Percentiles rank a stretch among this genome's conserved stretches.
phyloP scores from a whole-genome alignment of 306 rosid species.

The Quillaja saponaria region DNA sequence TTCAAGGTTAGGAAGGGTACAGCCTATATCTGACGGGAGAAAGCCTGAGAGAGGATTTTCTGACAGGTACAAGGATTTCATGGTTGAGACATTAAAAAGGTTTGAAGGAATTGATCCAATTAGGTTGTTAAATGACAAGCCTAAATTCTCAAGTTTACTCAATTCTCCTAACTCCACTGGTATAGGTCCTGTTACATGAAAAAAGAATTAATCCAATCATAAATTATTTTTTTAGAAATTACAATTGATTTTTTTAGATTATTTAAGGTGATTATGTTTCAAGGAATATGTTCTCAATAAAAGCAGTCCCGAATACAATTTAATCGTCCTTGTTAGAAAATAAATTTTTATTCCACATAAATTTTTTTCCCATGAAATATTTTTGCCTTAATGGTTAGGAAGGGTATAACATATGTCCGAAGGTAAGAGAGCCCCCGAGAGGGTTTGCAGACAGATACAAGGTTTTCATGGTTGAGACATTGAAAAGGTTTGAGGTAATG shows the following conservation, averaged over 20 bases:
- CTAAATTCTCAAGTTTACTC: background rate
- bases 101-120: slow-evolving; percentile 29
- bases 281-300: too few relatives aligned
- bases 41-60: slow-evolving; percentile 26
- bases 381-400: slow-evolving; percentile 1
- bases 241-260: too few relatives aligned
- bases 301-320: too few relatives aligned
- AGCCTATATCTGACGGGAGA: slow-evolving; percentile 19
- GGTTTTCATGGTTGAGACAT: slow-evolving; percentile 21
- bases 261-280: too few relatives aligned
- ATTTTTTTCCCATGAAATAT: too few relatives aligned
- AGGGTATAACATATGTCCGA: background rate
- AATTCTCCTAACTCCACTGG: slow-evolving; percentile 28
- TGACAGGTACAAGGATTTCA: slow-evolving; percentile 8
- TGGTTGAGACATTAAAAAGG: slow-evolving; percentile 26
- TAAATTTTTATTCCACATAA: too few relatives aligned
- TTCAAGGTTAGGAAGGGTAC: slow-evolving; percentile 2
- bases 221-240: too few relatives aligned
- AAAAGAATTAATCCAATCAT: too few relatives aligned
- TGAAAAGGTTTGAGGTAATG: slow-evolving; percentile 31
- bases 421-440: slow-evolving; percentile 32
- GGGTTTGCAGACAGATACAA: slow-evolving; percentile 8
- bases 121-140: background rate
- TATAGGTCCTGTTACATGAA: slow-evolving; percentile 43
- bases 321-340: too few relatives aligned